Conservation (phyloP, 257 asterid genomes). For the Nicotiana benthamiana region DNA sequence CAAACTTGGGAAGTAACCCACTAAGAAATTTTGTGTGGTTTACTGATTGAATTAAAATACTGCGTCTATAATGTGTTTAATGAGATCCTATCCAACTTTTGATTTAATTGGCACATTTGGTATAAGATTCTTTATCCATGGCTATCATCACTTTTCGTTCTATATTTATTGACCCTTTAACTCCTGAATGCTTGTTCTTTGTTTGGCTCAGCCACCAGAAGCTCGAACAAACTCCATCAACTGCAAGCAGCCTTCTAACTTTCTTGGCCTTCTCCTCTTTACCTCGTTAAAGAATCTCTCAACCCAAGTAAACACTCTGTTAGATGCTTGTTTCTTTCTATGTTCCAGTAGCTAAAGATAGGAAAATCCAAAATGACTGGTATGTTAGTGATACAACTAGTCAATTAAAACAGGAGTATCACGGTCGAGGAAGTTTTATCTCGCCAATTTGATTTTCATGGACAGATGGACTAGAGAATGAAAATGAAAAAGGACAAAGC, state of each 20-base stretch:
- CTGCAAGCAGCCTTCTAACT: neutral
- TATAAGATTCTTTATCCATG: neutral
- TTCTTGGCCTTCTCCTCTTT: neutral
- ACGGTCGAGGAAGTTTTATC: neutral
- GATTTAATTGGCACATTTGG: neutral
- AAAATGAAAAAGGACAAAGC: neutral
- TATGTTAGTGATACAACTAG: neutral
- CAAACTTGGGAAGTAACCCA: neutral
- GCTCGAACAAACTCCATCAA: neutral
- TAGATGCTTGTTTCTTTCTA: neutral
- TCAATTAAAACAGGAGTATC: neutral
- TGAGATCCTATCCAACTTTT: neutral
- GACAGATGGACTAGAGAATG: neutral
- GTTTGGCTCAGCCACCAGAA: neutral
- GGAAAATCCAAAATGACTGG: neutral
- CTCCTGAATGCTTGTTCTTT: neutral
- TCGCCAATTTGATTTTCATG: neutral
- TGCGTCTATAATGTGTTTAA: neutral
- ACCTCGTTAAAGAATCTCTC: neutral
- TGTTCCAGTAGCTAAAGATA: too few relatives aligned
- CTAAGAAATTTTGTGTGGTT: neutral
- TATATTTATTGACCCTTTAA: neutral
- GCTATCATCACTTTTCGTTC: neutral
- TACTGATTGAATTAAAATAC: neutral
- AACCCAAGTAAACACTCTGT: neutral